A percentile compares a stretch with the other conserved stretches of the same genome.
Evolutionary conservation across 352 stramenopile genomes (phyloP).

Genomic region (Globisporangium carolinianum): DNA sequence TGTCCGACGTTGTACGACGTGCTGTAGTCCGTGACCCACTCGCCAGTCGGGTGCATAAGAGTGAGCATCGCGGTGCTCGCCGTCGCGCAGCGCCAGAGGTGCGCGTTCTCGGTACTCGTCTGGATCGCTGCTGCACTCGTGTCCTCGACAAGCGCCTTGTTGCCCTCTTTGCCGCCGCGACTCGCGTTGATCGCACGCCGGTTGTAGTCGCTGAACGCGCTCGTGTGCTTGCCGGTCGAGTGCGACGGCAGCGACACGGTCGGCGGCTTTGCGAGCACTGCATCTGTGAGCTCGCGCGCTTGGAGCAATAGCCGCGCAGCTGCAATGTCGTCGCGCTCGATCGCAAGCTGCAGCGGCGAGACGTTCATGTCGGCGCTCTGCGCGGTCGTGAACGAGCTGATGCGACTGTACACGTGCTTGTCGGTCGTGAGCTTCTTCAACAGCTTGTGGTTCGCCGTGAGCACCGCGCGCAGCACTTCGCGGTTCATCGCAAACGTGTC

Average conservation of each 20-base stretch:
- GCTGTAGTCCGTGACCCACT: slow-evolving; percentile 28
- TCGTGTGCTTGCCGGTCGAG: slow-evolving; percentile 73
- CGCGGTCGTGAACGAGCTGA: slow-evolving; percentile 42
- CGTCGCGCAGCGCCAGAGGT: slow-evolving; percentile 34
- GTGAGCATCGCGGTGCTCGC: slow-evolving; percentile 60
- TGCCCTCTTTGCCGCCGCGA: slow-evolving; percentile 70
- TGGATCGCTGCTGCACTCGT: too few species aligned
- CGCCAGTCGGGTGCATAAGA: slow-evolving; percentile 53
- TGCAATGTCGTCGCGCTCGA: slow-evolving; percentile 50
- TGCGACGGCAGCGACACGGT: slow-evolving; percentile 58
- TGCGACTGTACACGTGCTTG: slow-evolving; percentile 29
- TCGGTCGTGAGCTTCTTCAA: slow-evolving; percentile 56
- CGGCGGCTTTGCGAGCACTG: slow-evolving; percentile 32
- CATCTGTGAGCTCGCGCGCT: slow-evolving; percentile 34
- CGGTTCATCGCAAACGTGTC: slow-evolving; percentile 47
- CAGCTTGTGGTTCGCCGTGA: slow-evolving; percentile 66
- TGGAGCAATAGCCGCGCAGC: slow-evolving; percentile 38
- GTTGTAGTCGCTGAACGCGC: slow-evolving; percentile 77
- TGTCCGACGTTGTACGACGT: slow-evolving; percentile 17
- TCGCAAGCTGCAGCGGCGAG: slow-evolving; percentile 54
- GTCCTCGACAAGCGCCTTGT: slow-evolving; percentile 64
- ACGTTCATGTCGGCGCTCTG: slow-evolving; percentile 37
- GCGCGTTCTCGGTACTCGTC: too few species aligned
- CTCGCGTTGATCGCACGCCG: slow-evolving; percentile 74
- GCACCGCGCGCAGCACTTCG: slow-evolving; percentile 61